Evolutionary conservation across 306 rosid genomes (phyloP).

Genomic region (Fagus sylvatica): DNA sequence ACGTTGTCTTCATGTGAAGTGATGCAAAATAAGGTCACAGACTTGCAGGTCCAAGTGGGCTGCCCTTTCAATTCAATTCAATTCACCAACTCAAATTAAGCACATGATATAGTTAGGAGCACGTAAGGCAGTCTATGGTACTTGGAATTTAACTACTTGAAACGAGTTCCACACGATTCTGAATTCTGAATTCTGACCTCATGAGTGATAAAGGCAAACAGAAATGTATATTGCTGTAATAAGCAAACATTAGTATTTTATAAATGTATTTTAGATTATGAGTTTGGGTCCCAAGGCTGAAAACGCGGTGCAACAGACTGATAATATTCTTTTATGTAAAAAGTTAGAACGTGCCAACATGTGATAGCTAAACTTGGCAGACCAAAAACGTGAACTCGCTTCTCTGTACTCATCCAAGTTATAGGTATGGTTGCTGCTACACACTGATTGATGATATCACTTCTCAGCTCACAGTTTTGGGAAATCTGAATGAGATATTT

Average conservation of each 20-base stretch:
- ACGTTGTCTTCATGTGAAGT: background rate
- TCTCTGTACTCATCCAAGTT: background rate
- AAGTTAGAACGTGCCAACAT: constrained; percentile 7
- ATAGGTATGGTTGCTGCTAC: background rate
- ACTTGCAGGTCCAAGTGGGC: background rate
- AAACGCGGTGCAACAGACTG: constrained; percentile 9
- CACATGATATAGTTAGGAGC: background rate
- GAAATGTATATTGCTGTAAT: background rate
- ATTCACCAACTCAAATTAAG: background rate
- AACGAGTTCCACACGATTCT: background rate
- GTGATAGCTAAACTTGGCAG: background rate
- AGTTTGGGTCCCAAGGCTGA: constrained; percentile 19
- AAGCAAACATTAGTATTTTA: background rate
- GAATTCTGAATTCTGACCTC: background rate
- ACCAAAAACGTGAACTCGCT: background rate
- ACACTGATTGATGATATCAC: background rate
- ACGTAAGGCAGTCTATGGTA: constrained; percentile 18
- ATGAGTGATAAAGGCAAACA: background rate
- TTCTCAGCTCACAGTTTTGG: background rate
- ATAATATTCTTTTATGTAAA: constrained; percentile 1
- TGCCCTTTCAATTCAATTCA: background rate
- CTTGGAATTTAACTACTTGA: background rate
- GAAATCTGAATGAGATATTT: background rate
- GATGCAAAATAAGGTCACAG: background rate
- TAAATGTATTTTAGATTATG: no score